Evolutionary conservation across 2,329 filamentous ascomycete genomes (phyloP), one percentile per base, ranked within the genome.

Genomic region (Colletotrichum lini): DNA sequence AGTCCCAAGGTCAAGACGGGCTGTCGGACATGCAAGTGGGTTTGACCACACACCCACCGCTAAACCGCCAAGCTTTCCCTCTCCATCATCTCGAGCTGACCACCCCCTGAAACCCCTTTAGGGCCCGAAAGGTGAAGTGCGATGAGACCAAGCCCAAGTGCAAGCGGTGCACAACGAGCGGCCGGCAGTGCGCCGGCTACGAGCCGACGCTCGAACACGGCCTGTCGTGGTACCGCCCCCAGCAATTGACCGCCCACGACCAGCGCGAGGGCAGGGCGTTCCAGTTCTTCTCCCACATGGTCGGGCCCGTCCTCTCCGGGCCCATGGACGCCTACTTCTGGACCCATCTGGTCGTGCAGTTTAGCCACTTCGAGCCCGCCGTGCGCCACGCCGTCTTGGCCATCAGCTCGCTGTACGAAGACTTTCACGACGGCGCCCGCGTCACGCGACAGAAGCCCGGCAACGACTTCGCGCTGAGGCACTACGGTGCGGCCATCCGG

Each of bases 21-120:
- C 15, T 89, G 87, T 77, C 80, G 86, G 65, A 88, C 87, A 61
- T 89, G 87, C 85, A 88, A 88, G 86, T 87, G 75, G 72, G 86
- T 84, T 58, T 59, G 30, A 30, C 30, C 30, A 30, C 23, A 30
- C 23, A 23, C 23, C 23, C 23, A 57, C 57, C 47, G 23, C 49
- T 47, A 38, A n/a, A n/a, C 18, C n/a, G 12, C 15, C n/a, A 23
- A 23, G 52, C 30, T 47, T 44, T 50, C 13, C 3, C 12, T 7
- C 10, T 50, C 13, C 3, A 13, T 15, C 10, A 26, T 50, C 47
- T 15, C 21, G 47, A 53, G 49, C 23, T 63, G 15, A 26, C 45
- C 38, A 26, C 45, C 42, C 30, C 12, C 12, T 8, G 23, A 10
- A 40, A 42, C 26, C 65, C 30, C 30, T 30, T 9, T 18, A 89